Percentiles rank a stretch among this genome's conserved stretches.
Evolutionary conservation across 768 basidiomycete genomes (phyloP).

Genomic region (Aureoboletus auriporus): DNA sequence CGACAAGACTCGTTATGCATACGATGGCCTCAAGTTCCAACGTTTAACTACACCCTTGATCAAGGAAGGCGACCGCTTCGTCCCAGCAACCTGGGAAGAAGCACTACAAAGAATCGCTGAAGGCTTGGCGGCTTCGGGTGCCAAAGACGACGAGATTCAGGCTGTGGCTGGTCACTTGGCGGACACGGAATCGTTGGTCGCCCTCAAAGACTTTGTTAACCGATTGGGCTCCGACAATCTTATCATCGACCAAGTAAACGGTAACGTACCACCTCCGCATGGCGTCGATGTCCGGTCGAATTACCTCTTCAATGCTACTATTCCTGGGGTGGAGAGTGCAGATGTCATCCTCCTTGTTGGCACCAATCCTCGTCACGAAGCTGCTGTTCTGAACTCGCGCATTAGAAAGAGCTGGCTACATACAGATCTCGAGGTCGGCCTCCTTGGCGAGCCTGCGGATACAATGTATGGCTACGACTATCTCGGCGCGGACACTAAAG

Average conservation of each 20-base stretch:
- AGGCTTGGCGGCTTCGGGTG: constrained; percentile 79
- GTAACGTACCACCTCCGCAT: constrained; percentile 64
- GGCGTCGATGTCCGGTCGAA: constrained; percentile 92
- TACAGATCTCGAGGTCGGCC: constrained; percentile 77
- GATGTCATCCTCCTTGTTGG: constrained; percentile 93
- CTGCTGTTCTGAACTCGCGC: constrained; percentile 94
- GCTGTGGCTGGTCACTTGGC: constrained; percentile 91
- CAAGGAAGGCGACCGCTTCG: constrained; percentile 90
- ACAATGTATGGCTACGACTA: constrained; percentile 93
- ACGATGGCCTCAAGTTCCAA: constrained; percentile 94
- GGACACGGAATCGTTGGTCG: constrained; percentile 90
- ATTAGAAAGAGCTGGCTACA: constrained; percentile 95
- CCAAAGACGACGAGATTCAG: constrained; percentile 89
- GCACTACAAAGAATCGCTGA: constrained; percentile 73
- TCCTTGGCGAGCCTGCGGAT: constrained; percentile 89
- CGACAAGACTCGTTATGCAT: constrained; percentile 97
- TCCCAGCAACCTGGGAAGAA: constrained; percentile 86
- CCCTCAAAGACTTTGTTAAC: constrained; percentile 91
- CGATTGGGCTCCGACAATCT: constrained; percentile 94
- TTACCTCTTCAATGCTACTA: constrained; percentile 93
- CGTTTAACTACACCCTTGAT: constrained; percentile 89
- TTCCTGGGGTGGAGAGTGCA: constrained; percentile 86
- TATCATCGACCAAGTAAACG: constrained; percentile 68
- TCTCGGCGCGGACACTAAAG: constrained; percentile 72
- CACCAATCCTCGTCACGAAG: constrained; percentile 96